Base-by-base conservation (phyloP, 768 basidiomycete genomes). In the Tremella yokohamensis region DNA sequence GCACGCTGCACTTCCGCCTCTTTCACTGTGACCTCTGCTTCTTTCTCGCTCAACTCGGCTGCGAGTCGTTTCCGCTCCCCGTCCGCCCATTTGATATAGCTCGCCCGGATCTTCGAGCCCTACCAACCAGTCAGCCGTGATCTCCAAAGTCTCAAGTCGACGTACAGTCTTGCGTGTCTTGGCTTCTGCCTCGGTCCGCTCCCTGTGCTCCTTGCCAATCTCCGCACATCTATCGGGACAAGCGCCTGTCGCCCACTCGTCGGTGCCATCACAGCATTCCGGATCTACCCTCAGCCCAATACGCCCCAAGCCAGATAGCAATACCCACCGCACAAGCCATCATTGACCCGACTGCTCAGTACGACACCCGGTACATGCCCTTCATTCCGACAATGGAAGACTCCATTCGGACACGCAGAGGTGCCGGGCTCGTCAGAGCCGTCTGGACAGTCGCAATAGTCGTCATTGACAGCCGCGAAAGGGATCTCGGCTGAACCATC, bases 401-500 rank as follows among this genome's bases (percentile, higher is more conserved):
- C 81, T 8, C 72, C 16, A 18, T 52, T 60, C 38, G 57, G 58
- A 58, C 91, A 96, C 26, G 92, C 91, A 56, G 87, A 83, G 20
- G 91, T 93, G 86, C 92, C 92, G 75, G 92, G 92, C 74, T 97
- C 92, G 64, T 97, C 92, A 63, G 88, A 91, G n/a, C 91, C 91
- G 70, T 96, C 92, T 26, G 81, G 80, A 72, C 92, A 97, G 78
- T 97, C 92, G 71, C 92, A 97, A 68, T 85, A 90, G 76, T 97
- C 91, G 71, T 97, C 90, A 74, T 97, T 96, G 22, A 96, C 85
- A 18, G 87, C 84, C 34, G 79, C 77, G 85, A 86, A 90, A 1
- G 85, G 78, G 62, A 97, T 89, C 61, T 83, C 81, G 69, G 85
- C 86, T 0, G 84, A 85, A 19, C 86, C 87, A 66, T 92, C 87